Conservation (phyloP, 169 alveolate genomes). For the Plasmodium relictum region DNA sequence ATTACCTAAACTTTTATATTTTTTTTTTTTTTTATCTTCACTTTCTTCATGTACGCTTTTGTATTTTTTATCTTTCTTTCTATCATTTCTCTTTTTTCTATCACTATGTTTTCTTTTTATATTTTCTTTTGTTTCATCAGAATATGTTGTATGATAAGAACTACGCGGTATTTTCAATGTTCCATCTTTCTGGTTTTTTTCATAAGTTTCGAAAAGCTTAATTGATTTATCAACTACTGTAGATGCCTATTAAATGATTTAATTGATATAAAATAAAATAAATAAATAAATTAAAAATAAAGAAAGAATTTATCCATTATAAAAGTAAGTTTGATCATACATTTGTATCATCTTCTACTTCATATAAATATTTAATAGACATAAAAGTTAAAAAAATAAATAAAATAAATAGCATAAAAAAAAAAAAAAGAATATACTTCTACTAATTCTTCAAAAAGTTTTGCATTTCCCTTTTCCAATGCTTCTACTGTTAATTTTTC, state of each 20-base stretch:
- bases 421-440: constrained; percentile 28
- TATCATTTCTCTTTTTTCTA: constrained; percentile 12
- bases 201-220: constrained; percentile 36
- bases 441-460: constrained; percentile 52
- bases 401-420: no score
- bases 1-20: background rate
- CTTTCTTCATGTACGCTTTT: constrained; percentile 37
- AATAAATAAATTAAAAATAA: no score
- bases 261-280: background rate
- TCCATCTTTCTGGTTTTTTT: constrained; percentile 26
- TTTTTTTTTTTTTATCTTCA: background rate
- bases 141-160: background rate
- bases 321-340: background rate
- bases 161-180: background rate
- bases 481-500: constrained; percentile 72
- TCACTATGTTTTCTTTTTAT: constrained; percentile 24
- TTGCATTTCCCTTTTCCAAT: constrained; percentile 50
- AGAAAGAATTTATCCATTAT: background rate
- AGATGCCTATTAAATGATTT: constrained; percentile 16
- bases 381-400: background rate
- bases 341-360: background rate
- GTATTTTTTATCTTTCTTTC: constrained; percentile 16
- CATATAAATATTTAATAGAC: background rate
- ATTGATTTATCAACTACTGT: constrained; percentile 45
- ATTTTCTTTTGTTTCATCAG: background rate